A percentile compares a stretch with the other conserved stretches of the same genome.
These are phyloP conservation scores for Cytospora mali DNA, from an alignment of 2,329 filamentous ascomycete species.

Conservation along the genomic window DNA sequence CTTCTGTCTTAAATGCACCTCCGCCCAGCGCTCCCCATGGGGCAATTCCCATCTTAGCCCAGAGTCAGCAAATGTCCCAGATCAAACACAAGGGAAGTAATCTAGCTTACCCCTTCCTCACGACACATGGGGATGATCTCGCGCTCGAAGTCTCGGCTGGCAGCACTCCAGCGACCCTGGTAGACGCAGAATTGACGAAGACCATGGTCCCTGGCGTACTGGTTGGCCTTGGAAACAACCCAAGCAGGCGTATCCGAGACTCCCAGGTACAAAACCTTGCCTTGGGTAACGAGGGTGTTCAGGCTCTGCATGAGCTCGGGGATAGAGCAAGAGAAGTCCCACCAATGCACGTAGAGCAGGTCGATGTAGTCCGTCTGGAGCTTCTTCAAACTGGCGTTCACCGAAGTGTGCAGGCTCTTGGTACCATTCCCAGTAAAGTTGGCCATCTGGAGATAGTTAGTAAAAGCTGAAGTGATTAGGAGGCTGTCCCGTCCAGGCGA, in stretches of 20 bases:
- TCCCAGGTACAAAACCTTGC: constrained; percentile 63
- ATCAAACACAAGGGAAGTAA: neutral
- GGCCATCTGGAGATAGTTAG: constrained; percentile 37
- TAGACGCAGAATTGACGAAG: constrained; percentile 64
- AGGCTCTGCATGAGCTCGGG: constrained; percentile 62
- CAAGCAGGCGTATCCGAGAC: constrained; percentile 70
- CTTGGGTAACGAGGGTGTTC: constrained; percentile 52
- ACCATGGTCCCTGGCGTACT: constrained; percentile 57
- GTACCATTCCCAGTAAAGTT: constrained; percentile 62
- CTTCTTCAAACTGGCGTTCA: constrained; percentile 60
- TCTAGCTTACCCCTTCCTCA: constrained; percentile 51
- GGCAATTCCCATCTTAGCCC: constrained; percentile 45
- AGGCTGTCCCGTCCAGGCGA: neutral
- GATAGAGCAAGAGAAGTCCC: constrained; percentile 58
- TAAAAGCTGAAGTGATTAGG: neutral
- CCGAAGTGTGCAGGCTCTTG: constrained; percentile 61
- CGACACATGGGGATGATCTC: constrained; percentile 70
- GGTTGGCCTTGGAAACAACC: constrained; percentile 53
- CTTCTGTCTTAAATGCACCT: constrained; percentile 39
- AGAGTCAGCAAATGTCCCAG: constrained; percentile 16
- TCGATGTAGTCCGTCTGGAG: constrained; percentile 72
- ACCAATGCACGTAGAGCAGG: constrained; percentile 59
- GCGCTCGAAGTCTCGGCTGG: constrained; percentile 65
- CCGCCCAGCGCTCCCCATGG: constrained; percentile 58
- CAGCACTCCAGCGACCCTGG: constrained; percentile 65